Evolutionary conservation across 495 filamentous ascomycete species (phyloP).

Genomic region (Copromyces sp.): DNA sequence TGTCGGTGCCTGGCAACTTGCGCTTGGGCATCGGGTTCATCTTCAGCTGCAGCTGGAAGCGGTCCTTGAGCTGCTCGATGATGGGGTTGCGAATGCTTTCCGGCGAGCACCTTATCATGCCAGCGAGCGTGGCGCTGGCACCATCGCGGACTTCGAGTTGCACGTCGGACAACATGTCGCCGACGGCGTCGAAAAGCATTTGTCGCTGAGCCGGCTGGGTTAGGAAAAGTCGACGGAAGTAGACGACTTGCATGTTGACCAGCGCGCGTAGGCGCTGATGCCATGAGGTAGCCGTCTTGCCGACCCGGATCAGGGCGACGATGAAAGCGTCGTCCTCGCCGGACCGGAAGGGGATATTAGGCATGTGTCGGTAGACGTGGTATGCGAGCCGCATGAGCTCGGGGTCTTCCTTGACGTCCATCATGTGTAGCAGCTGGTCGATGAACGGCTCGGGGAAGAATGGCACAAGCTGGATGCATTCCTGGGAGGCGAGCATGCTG

Average conservation of each 20-base stretch:
- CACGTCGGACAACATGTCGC: conserved; percentile 82
- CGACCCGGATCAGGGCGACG: conserved; percentile 76
- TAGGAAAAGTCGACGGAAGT: conserved; percentile 95
- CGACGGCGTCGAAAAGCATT: conserved; percentile 77
- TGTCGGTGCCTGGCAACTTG: conserved; percentile 54
- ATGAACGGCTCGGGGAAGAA: conserved; percentile 90
- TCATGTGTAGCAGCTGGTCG: conserved; percentile 93
- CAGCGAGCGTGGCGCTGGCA: conserved; percentile 80
- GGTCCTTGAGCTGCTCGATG: conserved; percentile 60
- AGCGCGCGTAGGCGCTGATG: conserved; percentile 93
- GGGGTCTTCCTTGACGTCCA: conserved; percentile 98
- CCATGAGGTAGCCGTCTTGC: conserved; percentile 79
- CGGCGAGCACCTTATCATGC: conserved; percentile 98
- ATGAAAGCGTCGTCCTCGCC: conserved; percentile 81
- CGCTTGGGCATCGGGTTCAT: conserved; percentile 82
- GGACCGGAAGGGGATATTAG: conserved; percentile 86
- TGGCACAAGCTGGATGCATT: conserved; percentile 81
- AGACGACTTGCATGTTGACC: conserved; percentile 98
- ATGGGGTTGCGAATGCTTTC: conserved; percentile 63
- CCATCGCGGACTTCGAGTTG: conserved; percentile 95
- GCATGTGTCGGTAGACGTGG: conserved; percentile 92
- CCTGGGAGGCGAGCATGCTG: conserved; percentile 76
- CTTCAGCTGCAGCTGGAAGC: conserved; percentile 66
- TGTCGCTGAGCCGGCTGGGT: conserved; percentile 66
- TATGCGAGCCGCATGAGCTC: conserved; percentile 93